These are phyloP conservation scores for Pyrenopolyporus hunteri DNA, from an alignment of 495 filamentous ascomycete genomes.

Conservation along the genomic window DNA sequence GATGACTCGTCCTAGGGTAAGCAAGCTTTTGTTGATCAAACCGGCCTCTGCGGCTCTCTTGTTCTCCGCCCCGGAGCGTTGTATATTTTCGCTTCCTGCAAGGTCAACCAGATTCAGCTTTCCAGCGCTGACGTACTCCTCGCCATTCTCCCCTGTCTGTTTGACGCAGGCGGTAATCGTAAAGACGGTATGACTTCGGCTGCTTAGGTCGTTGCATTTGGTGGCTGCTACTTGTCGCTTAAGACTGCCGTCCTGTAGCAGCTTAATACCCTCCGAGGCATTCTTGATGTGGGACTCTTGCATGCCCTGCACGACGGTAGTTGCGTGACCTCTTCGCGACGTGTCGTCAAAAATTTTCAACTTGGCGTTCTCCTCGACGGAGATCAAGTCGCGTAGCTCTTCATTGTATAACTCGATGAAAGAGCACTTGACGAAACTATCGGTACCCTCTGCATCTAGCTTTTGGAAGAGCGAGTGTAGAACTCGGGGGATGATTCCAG, in stretches of 20 bases:
- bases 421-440: slow-evolving; percentile 93
- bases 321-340: slow-evolving; percentile 75
- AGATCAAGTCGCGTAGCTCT: slow-evolving; percentile 87
- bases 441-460: slow-evolving; percentile 75
- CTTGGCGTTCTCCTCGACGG: slow-evolving; percentile 78
- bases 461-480: slow-evolving; percentile 85
- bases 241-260: slow-evolving; percentile 88
- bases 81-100: slow-evolving; percentile 96
- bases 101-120: slow-evolving; percentile 97
- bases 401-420: slow-evolving; percentile 99
- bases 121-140: slow-evolving; percentile 90
- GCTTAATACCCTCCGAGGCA: slow-evolving; percentile 81
- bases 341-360: slow-evolving; percentile 96
- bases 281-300: slow-evolving; percentile 91
- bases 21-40: slow-evolving; percentile 95
- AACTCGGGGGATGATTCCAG: slow-evolving; percentile 91
- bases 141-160: slow-evolving; percentile 72
- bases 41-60: slow-evolving; percentile 95
- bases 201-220: slow-evolving; percentile 97
- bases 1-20: slow-evolving; percentile 95
- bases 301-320: slow-evolving; percentile 94
- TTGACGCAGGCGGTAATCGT: slow-evolving; percentile 91
- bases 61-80: slow-evolving; percentile 94
- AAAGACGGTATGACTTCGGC: slow-evolving; percentile 94
- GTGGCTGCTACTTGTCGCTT: slow-evolving; percentile 96